A percentile compares a stretch with the other conserved stretches of the same genome.
Evolutionary conservation across 2,329 filamentous ascomycete species (phyloP).

Genomic region (Microcyclospora tardicrescens): DNA sequence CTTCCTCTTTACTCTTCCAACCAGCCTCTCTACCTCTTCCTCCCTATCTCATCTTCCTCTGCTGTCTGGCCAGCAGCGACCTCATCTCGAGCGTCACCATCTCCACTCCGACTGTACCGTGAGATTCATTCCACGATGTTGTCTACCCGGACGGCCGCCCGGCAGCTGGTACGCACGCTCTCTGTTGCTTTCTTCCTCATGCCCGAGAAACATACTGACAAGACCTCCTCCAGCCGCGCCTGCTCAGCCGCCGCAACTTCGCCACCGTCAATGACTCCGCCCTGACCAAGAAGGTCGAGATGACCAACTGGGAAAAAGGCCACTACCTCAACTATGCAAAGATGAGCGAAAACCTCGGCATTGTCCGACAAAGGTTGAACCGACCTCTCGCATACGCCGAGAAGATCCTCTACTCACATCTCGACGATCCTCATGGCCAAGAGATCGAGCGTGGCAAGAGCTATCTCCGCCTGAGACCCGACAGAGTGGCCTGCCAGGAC

Average conservation of each 20-base stretch:
- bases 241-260: constrained; percentile 49
- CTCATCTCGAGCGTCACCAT: constrained; percentile 6
- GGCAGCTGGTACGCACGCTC: constrained; percentile 26
- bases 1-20: constrained; percentile 6
- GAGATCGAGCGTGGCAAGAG: constrained; percentile 92
- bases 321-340: constrained; percentile 99
- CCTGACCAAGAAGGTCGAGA: constrained; percentile 90
- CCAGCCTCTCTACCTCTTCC: not conserved
- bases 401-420: constrained; percentile 98
- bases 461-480: constrained; percentile 91
- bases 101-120: constrained; percentile 5
- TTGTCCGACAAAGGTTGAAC: constrained; percentile 83
- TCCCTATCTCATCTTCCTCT: constrained; percentile 8
- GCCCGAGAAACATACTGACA: constrained; percentile 8
- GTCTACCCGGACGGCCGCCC: constrained; percentile 25
- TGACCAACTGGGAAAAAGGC: constrained; percentile 91
- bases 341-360: constrained; percentile 92
- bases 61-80: constrained; percentile 11
- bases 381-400: constrained; percentile 88
- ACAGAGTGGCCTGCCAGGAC: constrained; percentile 98
- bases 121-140: constrained; percentile 19
- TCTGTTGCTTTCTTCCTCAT: not conserved
- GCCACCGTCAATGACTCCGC: constrained; percentile 77
- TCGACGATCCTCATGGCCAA: constrained; percentile 91
- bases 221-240: constrained; percentile 14